phyloP scores from a whole-genome alignment of 2,329 filamentous ascomycete genomes.

The Fusarium nematophilum region DNA sequence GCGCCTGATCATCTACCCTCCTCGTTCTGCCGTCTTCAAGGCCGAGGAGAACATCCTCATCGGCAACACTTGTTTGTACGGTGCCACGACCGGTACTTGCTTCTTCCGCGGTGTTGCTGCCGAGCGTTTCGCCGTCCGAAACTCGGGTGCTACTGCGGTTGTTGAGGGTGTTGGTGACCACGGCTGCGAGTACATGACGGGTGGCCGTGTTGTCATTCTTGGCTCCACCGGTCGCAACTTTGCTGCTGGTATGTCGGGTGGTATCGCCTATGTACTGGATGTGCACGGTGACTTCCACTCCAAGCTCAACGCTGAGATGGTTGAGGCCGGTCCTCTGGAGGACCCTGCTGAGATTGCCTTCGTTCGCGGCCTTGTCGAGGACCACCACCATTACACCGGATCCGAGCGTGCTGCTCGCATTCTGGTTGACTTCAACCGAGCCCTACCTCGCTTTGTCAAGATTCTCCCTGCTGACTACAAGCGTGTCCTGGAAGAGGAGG shows the following conservation, averaged over 20 bases:
- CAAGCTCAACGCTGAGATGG: constrained; percentile 98
- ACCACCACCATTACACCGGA: constrained; percentile 97
- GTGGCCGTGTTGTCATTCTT: constrained; percentile 87
- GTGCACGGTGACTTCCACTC: constrained; percentile 88
- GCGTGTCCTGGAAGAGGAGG: constrained; percentile 87
- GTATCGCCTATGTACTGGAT: constrained; percentile 95
- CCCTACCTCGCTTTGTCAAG: constrained; percentile 91
- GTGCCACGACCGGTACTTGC: constrained; percentile 88
- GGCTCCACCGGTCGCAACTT: constrained; percentile 96
- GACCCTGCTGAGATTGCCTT: constrained; percentile 91
- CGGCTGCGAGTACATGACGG: constrained; percentile 99
- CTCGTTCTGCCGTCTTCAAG: constrained; percentile 90
- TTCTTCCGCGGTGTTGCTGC: constrained; percentile 98
- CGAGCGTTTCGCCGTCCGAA: constrained; percentile 95
- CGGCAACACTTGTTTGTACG: constrained; percentile 95
- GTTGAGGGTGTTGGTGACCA: constrained; percentile 97
- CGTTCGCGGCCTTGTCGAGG: constrained; percentile 90
- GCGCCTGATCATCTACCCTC: constrained; percentile 92
- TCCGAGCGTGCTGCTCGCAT: constrained; percentile 94
- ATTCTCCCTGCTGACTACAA: constrained; percentile 96
- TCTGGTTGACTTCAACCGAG: constrained; percentile 93
- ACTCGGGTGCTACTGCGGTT: constrained; percentile 95
- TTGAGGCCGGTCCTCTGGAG: constrained; percentile 85
- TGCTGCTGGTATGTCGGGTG: constrained; percentile 97
- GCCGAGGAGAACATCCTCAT: constrained; percentile 95